These are phyloP conservation scores for Penicillium flavigenum DNA, from an alignment of 495 filamentous ascomycete species.

Conservation along the genomic window DNA sequence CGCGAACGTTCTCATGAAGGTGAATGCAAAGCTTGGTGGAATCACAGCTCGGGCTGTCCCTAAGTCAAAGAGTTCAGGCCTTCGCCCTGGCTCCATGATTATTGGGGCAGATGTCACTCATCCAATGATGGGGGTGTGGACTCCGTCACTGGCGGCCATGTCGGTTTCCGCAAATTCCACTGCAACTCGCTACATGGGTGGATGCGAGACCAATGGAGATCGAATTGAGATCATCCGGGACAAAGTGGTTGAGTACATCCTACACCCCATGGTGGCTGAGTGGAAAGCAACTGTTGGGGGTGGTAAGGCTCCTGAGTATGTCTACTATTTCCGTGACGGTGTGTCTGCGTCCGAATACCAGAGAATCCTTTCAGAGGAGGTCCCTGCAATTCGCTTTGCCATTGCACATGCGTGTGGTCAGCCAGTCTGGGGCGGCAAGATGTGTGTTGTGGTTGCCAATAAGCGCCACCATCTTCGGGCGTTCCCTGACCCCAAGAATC, in stretches of 20 bases:
- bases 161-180: conserved; percentile 73
- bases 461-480: conserved; percentile 95
- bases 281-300: conserved; percentile 61
- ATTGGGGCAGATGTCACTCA: conserved; percentile 93
- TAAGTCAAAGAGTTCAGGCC: conserved; percentile 29
- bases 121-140: conserved; percentile 58
- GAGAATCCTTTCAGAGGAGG: conserved; percentile 73
- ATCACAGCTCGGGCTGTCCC: conserved; percentile 55
- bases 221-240: conserved; percentile 71
- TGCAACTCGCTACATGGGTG: conserved; percentile 69
- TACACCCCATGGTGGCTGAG: conserved; percentile 57
- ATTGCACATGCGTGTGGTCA: conserved; percentile 11
- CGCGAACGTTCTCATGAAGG: conserved; percentile 89
- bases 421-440: conserved; percentile 47
- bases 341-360: conserved; percentile 83
- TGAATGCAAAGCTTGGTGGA: conserved; percentile 95
- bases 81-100: conserved; percentile 62
- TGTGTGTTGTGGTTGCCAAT: conserved; percentile 81
- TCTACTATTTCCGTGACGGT: conserved; percentile 95
- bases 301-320: conserved; percentile 54
- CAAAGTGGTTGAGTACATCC: conserved; percentile 60
- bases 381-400: conserved; percentile 58
- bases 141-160: conserved; percentile 82
- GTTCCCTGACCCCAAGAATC: conserved; percentile 63
- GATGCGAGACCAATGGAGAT: conserved; percentile 73